Conservation (phyloP, 225 moss, liverwort and hornwort genomes). For the Bryoerythrophyllum caledonicum region DNA sequence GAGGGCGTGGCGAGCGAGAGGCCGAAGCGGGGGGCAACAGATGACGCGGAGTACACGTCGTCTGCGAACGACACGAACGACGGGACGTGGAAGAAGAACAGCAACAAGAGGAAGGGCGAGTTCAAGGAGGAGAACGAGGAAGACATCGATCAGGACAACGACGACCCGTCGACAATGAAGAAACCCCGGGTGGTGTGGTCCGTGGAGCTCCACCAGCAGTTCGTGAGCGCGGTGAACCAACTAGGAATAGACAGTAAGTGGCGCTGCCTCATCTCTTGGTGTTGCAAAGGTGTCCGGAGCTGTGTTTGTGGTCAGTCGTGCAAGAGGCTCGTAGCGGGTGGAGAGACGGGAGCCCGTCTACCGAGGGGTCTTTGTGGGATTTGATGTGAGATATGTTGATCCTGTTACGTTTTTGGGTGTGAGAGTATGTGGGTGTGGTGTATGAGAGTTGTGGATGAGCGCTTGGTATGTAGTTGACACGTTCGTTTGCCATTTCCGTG, state of each 20-base stretch:
- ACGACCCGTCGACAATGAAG: constrained; percentile 78
- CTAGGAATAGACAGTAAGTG: constrained; percentile 87
- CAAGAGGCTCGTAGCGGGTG: not conserved
- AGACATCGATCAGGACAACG: constrained; percentile 66
- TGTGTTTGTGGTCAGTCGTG: not conserved
- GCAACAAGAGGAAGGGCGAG: constrained; percentile 57
- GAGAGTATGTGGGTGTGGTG: not conserved
- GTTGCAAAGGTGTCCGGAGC: not conserved
- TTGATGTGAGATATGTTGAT: not conserved
- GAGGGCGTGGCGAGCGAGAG: constrained; percentile 48
- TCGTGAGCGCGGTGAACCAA: constrained; percentile 83
- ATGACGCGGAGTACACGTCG: constrained; percentile 65
- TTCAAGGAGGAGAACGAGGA: constrained; percentile 69
- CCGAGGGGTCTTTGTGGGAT: not conserved
- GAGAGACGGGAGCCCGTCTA: not conserved
- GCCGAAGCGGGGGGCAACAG: constrained; percentile 57
- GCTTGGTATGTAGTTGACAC: constrained; percentile 22
- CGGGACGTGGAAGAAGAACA: constrained; percentile 47
- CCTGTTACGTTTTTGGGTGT: not conserved
- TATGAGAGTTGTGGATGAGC: not conserved
- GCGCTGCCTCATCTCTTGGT: not conserved
- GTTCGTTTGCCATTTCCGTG: constrained; percentile 29
- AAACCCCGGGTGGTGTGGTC: constrained; percentile 92
- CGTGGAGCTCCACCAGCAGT: constrained; percentile 86
- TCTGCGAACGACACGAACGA: constrained; percentile 64